phyloP scores from a whole-genome alignment of 2,329 filamentous ascomycete species.

The Hypoxylon sp. region DNA sequence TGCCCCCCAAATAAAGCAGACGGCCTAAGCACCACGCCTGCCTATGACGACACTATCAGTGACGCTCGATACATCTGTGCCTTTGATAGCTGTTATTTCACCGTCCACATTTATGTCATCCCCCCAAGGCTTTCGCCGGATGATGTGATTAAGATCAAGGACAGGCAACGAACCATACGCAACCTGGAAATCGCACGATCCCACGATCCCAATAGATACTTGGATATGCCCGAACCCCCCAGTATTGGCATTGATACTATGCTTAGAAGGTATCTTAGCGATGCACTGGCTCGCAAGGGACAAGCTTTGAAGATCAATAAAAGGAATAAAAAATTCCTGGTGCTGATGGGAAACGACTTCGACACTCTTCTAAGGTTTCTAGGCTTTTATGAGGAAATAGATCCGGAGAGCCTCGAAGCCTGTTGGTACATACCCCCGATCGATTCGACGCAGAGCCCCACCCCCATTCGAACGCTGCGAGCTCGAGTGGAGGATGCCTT shows the following conservation, averaged over 20 bases:
- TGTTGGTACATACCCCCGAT: conserved; percentile 48
- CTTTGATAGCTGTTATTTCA: conserved; percentile 46
- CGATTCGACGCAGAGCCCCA: conserved; percentile 50
- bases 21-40: conserved; percentile 9
- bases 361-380: conserved; percentile 59
- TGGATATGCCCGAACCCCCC: conserved; percentile 53
- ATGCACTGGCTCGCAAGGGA: conserved; percentile 54
- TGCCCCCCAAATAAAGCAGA: conserved; percentile 23
- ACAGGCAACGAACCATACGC: conserved; percentile 54
- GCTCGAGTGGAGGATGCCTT: conserved; percentile 43
- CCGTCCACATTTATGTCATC: conserved; percentile 56
- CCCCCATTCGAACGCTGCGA: conserved; percentile 47
- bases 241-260: conserved; percentile 53
- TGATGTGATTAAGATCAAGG: conserved; percentile 55
- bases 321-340: conserved; percentile 64
- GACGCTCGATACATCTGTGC: conserved; percentile 42
- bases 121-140: conserved; percentile 53
- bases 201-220: conserved; percentile 59
- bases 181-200: conserved; percentile 52
- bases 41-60: conserved; percentile 27
- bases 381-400: conserved; percentile 55
- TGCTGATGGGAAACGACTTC: conserved; percentile 62
- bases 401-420: conserved; percentile 52
- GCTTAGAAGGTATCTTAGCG: conserved; percentile 61
- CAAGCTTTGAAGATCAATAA: conserved; percentile 58